Conservation (phyloP, 1,139 yeast genomes). For the Suhomyces panamericanus region DNA sequence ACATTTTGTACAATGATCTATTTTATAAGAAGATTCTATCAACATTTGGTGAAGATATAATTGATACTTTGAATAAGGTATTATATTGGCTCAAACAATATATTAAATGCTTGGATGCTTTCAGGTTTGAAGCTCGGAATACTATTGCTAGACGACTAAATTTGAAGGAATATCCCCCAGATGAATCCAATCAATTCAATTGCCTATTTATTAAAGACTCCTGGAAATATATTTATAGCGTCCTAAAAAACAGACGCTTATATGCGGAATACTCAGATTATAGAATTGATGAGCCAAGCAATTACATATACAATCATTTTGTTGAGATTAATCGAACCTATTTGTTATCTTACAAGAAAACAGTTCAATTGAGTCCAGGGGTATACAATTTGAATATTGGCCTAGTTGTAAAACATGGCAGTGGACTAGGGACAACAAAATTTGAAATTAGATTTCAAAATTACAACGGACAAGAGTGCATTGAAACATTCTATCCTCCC, state of each 20-base stretch:
- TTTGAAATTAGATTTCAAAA: slow-evolving; percentile 44
- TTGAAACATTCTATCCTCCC: slow-evolving; percentile 54
- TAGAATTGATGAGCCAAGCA: slow-evolving; percentile 51
- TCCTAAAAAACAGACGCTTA: slow-evolving; percentile 51
- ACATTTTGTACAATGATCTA: slow-evolving; percentile 50
- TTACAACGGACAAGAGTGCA: slow-evolving; percentile 21
- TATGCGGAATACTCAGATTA: slow-evolving; percentile 56
- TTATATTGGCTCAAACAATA: slow-evolving; percentile 45
- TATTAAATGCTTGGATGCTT: slow-evolving; percentile 49
- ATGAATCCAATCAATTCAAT: slow-evolving; percentile 9
- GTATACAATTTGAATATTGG: slow-evolving; percentile 53
- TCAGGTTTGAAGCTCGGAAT: slow-evolving; percentile 37
- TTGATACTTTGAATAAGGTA: slow-evolving; percentile 29
- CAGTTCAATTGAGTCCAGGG: slow-evolving; percentile 53
- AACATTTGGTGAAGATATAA: slow-evolving; percentile 45
- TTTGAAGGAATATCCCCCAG: slow-evolving; percentile 17
- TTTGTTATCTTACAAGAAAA: slow-evolving; percentile 48
- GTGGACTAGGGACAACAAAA: slow-evolving; percentile 61
- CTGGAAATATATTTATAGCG: slow-evolving; percentile 54
- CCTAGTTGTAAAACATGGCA: slow-evolving; percentile 50
- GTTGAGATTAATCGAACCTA: slow-evolving; percentile 52
- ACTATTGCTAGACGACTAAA: slow-evolving; percentile 34
- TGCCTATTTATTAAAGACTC: slow-evolving; percentile 47
- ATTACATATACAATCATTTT: slow-evolving; percentile 45
- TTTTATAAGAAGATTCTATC: slow-evolving; percentile 44